Percentiles rank a stretch among this genome's conserved stretches.
phyloP scores from a whole-genome alignment of 148 eudicot species.

The Simmondsia chinensis region DNA sequence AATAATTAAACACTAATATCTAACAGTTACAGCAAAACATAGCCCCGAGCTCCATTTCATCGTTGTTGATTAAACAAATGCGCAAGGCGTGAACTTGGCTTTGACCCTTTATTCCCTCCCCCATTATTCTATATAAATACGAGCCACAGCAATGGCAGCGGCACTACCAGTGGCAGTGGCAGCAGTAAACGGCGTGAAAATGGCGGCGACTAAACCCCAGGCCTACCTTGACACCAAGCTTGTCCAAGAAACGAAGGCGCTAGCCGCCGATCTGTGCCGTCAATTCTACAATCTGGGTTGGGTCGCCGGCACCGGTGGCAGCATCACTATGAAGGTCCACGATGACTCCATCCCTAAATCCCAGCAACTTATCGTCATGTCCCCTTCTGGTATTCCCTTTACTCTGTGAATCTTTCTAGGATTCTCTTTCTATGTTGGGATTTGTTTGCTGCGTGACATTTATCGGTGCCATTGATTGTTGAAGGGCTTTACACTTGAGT shows the following conservation, averaged over 20 bases:
- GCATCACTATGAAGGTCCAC: slow-evolving; percentile 88
- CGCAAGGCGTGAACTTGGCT: no score
- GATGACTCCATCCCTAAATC: slow-evolving; percentile 72
- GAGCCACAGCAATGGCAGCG: slow-evolving; percentile 14
- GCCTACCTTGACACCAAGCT: slow-evolving; percentile 57
- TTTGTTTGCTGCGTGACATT: no score
- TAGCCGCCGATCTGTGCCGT: slow-evolving; percentile 83
- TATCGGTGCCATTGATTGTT: slow-evolving; percentile 1
- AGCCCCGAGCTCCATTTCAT: no score
- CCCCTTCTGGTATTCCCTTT: slow-evolving; percentile 70
- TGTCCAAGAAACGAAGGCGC: slow-evolving; percentile 54
- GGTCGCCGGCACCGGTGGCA: slow-evolving; percentile 99
- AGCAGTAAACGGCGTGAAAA: slow-evolving; percentile 29
- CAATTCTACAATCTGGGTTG: slow-evolving; percentile 86
- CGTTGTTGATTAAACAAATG: no score
- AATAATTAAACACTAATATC: no score
- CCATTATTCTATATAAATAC: neutral
- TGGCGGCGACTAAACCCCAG: slow-evolving; percentile 30
- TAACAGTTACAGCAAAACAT: no score
- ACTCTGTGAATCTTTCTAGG: neutral
- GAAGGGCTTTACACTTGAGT: no score
- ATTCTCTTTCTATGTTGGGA: neutral
- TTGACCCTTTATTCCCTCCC: neutral
- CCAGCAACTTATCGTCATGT: slow-evolving; percentile 83
- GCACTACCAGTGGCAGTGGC: slow-evolving; percentile 19